A percentile compares a stretch with the other conserved stretches of the same genome.
phyloP scores from a whole-genome alignment of 495 filamentous ascomycete genomes.

The Penicillium roqueforti region DNA sequence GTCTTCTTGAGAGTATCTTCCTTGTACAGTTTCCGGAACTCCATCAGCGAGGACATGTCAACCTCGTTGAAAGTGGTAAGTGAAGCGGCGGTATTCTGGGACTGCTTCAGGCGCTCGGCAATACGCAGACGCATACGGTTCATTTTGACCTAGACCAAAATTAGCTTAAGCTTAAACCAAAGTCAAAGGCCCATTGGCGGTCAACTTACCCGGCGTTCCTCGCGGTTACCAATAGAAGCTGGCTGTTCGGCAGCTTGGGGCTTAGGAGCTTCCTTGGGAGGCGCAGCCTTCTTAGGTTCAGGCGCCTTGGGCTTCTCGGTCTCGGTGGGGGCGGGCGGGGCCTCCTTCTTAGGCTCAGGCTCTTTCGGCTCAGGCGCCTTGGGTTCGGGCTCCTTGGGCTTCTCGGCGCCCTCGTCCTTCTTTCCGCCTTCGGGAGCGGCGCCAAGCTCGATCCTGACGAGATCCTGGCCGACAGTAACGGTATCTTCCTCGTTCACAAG shows the following conservation, averaged over 20 bases:
- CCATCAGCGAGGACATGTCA: constrained; percentile 97
- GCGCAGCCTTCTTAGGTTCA: constrained; percentile 36
- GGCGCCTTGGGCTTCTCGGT: constrained; percentile 41
- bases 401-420: constrained; percentile 44
- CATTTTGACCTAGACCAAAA: constrained; percentile 79
- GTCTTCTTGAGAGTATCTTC: constrained; percentile 94
- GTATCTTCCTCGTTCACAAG: constrained; percentile 94
- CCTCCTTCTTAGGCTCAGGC: constrained; percentile 36
- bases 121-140: constrained; percentile 98
- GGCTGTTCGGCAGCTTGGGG: constrained; percentile 26
- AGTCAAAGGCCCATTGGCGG: neutral
- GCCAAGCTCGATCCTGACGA: constrained; percentile 79
- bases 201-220: constrained; percentile 76
- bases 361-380: constrained; percentile 44
- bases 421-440: constrained; percentile 55
- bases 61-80: constrained; percentile 99
- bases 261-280: constrained; percentile 34
- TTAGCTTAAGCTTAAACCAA: neutral
- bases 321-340: constrained; percentile 34
- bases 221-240: constrained; percentile 66
- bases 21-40: constrained; percentile 95
- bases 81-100: constrained; percentile 96
- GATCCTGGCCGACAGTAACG: constrained; percentile 87
- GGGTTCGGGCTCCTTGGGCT: constrained; percentile 34
- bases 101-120: constrained; percentile 96